Evolutionary conservation across 495 filamentous ascomycete genomes (phyloP).

Genomic region (Hypomontagnella monticulosa): DNA sequence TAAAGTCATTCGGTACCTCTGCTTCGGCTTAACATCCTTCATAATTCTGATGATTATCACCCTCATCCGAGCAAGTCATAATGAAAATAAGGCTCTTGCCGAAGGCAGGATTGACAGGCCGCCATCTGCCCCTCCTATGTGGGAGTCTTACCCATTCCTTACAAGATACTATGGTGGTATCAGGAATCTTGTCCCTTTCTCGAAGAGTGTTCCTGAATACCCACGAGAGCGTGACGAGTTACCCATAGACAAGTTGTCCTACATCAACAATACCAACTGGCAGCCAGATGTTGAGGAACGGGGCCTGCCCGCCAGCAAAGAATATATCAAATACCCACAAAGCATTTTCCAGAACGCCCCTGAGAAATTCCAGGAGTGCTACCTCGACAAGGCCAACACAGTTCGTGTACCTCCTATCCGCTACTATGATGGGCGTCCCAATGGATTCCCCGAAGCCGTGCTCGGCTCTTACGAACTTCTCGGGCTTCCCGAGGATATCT

Average conservation of each 20-base stretch:
- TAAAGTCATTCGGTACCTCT: conserved; percentile 75
- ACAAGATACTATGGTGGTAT: conserved; percentile 87
- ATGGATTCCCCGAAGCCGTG: conserved; percentile 82
- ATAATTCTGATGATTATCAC: conserved; percentile 77
- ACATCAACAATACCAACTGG: conserved; percentile 43
- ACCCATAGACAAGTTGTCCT: conserved; percentile 42
- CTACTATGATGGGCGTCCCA: conserved; percentile 75
- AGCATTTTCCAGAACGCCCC: conserved; percentile 40
- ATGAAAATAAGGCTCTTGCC: conserved; percentile 68
- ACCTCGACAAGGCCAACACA: conserved; percentile 69
- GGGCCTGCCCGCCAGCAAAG: conserved; percentile 56
- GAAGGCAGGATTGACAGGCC: conserved; percentile 62
- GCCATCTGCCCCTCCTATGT: conserved; percentile 69
- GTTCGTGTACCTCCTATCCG: conserved; percentile 73
- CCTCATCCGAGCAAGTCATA: conserved; percentile 74
- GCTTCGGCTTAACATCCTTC: conserved; percentile 70
- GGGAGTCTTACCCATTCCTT: conserved; percentile 85
- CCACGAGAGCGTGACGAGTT: conserved; percentile 64
- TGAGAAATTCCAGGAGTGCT: conserved; percentile 70
- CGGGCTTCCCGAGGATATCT: conserved; percentile 84
- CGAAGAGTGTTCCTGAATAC: conserved; percentile 77
- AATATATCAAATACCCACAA: conserved; percentile 59
- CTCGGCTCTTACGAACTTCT: conserved; percentile 85
- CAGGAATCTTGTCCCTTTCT: conserved; percentile 67
- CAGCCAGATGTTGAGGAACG: conserved; percentile 40